Base-by-base conservation (phyloP, 257 asterid genomes). In the Fraxinus excelsior region DNA sequence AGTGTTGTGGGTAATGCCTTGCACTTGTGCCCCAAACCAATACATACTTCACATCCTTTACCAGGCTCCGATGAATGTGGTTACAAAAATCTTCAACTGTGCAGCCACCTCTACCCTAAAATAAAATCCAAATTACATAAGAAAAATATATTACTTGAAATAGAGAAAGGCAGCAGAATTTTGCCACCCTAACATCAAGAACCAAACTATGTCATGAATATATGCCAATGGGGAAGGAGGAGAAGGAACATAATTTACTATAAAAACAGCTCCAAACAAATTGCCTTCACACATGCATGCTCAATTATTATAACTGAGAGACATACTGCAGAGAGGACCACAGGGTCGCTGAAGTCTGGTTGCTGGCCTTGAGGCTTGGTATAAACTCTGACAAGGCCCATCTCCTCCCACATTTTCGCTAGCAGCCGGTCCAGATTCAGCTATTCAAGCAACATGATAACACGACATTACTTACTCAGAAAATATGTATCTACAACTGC, bases 351-450 rank as follows among this genome's bases (percentile, higher is more conserved):
- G 80, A 96, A 96, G 85, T 96, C 99, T 18, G 99, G 99, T 84
- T 96, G 99, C 87, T 96, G 99, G 82, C 99, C 99, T 82, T 96
- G 99, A 73, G 99, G 99, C 77, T 96, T 96, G 21, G 99, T 93
- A 56, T 96, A 96, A 71, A 93, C 88, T 86, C 98, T 88, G 80
- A 92, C 97, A 74, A 92, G 96, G 76, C 96, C 97, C 97, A 92
- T 92, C 65, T 80, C 97, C 35, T 92, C 97, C 97, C 97, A 92
- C 97, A 92, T 92, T 83, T 87, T 88, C 14, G 89, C 91, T 67
- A 92, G 94, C 71, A 92, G 86, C 85, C 97, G 88, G 76, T 92
- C 97, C 82, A 92, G 91, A 84, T 91, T 92, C 79, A 93, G 91
- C 98, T 93, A 93, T 87, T 80, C 40, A 81, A 75, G 38, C 49